Evolutionary conservation across 164 flowering plant species (phyloP).

Genomic region (grape (Vitis vinifera)): DNA sequence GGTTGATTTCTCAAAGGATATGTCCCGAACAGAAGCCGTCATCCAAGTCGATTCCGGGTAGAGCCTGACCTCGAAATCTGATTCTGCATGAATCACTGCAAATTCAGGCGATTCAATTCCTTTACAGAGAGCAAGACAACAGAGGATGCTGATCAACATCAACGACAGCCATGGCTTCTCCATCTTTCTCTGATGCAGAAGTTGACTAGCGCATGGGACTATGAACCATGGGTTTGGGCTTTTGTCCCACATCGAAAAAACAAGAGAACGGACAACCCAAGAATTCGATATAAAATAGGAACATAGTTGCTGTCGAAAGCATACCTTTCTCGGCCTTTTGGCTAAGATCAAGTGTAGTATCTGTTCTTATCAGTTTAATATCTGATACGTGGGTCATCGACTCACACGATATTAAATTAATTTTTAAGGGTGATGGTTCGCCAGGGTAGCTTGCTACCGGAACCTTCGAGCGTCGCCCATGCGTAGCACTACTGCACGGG

Average conservation of each 20-base stretch:
- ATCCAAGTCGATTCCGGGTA: constrained; percentile 60
- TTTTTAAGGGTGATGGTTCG: constrained; percentile 7
- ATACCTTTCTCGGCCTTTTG: no score
- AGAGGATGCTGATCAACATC: constrained; percentile 1
- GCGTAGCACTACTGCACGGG: constrained; percentile 9
- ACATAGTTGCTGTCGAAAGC: no score
- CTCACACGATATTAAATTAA: constrained; percentile 10
- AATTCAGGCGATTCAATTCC: constrained; percentile 55
- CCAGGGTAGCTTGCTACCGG: constrained; percentile 17
- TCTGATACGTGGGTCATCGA: background rate
- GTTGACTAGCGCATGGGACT: background rate
- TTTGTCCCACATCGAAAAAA: no score
- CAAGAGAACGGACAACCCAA: no score
- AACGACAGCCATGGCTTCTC: constrained; percentile 11
- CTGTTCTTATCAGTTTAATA: no score
- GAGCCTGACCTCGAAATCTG: constrained; percentile 63
- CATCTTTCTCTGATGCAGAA: constrained; percentile 5
- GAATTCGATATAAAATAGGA: no score
- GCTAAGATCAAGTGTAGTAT: no score
- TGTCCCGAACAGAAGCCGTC: constrained; percentile 41
- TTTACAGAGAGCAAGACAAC: constrained; percentile 7
- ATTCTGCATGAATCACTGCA: constrained; percentile 48
- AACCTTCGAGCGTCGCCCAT: constrained; percentile 18
- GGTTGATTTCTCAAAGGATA: constrained; percentile 63
- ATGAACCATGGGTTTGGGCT: no score